A percentile compares a stretch with the other conserved stretches of the same genome.
These are phyloP conservation scores for Trichoderma orchidacearum DNA, from an alignment of 495 filamentous ascomycete species.

Conservation along the genomic window DNA sequence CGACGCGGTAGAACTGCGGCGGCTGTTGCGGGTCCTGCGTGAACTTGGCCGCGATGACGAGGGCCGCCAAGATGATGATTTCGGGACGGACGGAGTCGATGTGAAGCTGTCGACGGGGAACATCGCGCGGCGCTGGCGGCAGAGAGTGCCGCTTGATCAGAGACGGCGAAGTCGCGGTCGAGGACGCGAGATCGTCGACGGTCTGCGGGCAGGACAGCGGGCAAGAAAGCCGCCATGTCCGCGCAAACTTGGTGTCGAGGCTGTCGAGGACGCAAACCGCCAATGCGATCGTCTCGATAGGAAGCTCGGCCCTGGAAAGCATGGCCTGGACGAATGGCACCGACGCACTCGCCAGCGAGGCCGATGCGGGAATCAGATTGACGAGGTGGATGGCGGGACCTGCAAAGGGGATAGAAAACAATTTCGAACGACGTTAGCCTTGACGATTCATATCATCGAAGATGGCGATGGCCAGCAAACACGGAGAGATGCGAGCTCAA, in stretches of 20 bases:
- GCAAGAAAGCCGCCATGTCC: constrained; percentile 35
- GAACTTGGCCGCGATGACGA: constrained; percentile 40
- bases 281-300: constrained; percentile 35
- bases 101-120: constrained; percentile 21
- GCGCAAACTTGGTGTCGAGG: constrained; percentile 39
- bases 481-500: too few relatives aligned
- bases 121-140: constrained; percentile 14
- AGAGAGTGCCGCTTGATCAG: constrained; percentile 31
- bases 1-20: constrained; percentile 24
- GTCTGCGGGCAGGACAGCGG: constrained; percentile 16
- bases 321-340: constrained; percentile 36
- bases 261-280: constrained; percentile 42
- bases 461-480: too few relatives aligned
- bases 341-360: constrained; percentile 34
- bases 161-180: not conserved
- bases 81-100: constrained; percentile 41
- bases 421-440: not conserved
- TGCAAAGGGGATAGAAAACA: constrained; percentile 7
- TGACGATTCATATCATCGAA: not conserved
- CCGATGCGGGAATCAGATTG: constrained; percentile 38
- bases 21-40: constrained; percentile 32
- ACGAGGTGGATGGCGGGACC: constrained; percentile 41
- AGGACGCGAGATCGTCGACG: constrained; percentile 2
- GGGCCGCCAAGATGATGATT: constrained; percentile 32
- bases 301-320: constrained; percentile 32